phyloP scores from a whole-genome alignment of 805 yeast genomes.

The Saturnispora sanitii region DNA sequence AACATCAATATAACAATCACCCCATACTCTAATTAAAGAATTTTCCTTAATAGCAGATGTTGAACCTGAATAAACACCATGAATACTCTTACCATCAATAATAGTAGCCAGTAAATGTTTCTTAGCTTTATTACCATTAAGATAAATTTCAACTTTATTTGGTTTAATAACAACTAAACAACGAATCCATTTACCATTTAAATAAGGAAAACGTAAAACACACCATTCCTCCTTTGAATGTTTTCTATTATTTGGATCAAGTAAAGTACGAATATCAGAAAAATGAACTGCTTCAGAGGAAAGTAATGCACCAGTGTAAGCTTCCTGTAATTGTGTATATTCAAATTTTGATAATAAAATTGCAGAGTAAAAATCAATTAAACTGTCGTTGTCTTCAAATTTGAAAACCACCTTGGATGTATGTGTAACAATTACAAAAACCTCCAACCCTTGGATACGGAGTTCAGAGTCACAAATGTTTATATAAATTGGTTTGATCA shows the following conservation, averaged over 20 bases:
- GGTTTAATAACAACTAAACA: conserved; percentile 39
- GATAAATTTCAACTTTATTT: conserved; percentile 47
- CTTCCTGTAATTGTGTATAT: conserved; percentile 45
- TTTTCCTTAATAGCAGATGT: conserved; percentile 48
- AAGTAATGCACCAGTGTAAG: conserved; percentile 55
- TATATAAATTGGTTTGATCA: conserved; percentile 38
- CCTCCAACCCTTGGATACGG: conserved; percentile 7
- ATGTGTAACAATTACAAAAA: conserved; percentile 20
- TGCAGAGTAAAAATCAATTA: conserved; percentile 32
- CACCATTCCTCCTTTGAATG: conserved; percentile 50
- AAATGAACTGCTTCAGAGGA: conserved; percentile 48
- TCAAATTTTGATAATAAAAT: conserved; percentile 48
- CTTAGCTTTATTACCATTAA: conserved; percentile 37
- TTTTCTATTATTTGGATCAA: conserved; percentile 37
- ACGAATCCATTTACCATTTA: conserved; percentile 49
- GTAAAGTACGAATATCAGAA: conserved; percentile 48
- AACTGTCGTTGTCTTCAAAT: conserved; percentile 20
- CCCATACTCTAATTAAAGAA: conserved; percentile 45
- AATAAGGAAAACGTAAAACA: conserved; percentile 48
- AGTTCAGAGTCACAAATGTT: conserved; percentile 39
- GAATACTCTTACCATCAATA: conserved; percentile 34
- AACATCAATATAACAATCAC: conserved; percentile 42
- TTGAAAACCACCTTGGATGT: conserved; percentile 18
- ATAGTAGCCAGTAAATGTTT: conserved; percentile 44
- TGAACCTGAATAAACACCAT: conserved; percentile 51